phyloP scores from a whole-genome alignment of 148 eudicot genomes.

The Persicaria maculosa region DNA sequence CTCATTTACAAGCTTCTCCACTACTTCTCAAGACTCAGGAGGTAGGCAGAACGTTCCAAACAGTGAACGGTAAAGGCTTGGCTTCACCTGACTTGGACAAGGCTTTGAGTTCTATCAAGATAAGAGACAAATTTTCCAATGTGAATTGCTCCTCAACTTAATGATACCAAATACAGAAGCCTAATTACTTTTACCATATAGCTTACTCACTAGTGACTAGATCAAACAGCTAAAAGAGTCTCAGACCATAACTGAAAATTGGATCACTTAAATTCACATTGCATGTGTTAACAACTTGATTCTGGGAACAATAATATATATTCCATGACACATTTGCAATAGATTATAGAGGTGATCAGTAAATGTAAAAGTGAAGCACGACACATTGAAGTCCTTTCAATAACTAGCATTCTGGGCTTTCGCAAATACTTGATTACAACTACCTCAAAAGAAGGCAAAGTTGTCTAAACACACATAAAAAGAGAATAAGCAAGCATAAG shows the following conservation, averaged over 20 bases:
- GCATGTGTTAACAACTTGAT: neutral
- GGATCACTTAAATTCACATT: neutral
- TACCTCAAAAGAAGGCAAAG: neutral
- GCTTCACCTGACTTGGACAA: conserved; percentile 13
- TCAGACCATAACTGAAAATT: neutral
- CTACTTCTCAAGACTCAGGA: conserved; percentile 21
- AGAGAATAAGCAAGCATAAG: neutral
- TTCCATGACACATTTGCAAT: neutral
- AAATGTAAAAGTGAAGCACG: neutral
- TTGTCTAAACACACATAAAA: neutral
- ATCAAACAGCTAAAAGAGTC: neutral
- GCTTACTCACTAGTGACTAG: neutral
- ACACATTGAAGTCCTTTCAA: neutral
- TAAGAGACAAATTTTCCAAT: conserved; percentile 11
- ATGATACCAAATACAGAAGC: conserved; percentile 5
- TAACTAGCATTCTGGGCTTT: neutral
- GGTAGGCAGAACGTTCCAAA: conserved; percentile 33
- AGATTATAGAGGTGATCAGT: neutral
- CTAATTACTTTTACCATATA: neutral
- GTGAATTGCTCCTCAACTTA: conserved; percentile 1
- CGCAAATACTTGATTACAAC: neutral
- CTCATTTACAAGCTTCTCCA: conserved; percentile 86
- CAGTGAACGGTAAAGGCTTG: conserved; percentile 13
- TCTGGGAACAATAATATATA: conserved; percentile 17
- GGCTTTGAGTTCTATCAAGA: conserved; percentile 12